phyloP scores from a whole-genome alignment of 306 rosid species.

The Begonia loranthoides region DNA sequence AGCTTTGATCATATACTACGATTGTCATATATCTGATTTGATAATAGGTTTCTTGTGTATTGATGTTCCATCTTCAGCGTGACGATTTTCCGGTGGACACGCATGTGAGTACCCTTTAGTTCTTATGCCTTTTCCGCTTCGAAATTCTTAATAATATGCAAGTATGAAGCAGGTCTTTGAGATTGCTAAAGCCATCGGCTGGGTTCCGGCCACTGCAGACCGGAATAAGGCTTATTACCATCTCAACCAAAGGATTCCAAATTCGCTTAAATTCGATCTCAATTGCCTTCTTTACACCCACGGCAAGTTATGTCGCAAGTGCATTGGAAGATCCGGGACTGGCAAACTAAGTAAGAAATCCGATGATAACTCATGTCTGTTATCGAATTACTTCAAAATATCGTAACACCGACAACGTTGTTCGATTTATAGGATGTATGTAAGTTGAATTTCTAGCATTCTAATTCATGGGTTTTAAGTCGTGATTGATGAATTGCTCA shows the following conservation, averaged over 20 bases:
- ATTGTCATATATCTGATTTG: background rate
- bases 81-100: conserved; percentile 97
- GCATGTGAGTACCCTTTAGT: conserved; percentile 42
- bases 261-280: conserved; percentile 75
- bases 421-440: too few relatives aligned
- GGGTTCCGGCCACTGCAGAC: conserved; percentile 74
- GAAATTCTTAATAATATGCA: background rate
- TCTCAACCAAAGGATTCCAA: conserved; percentile 69
- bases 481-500: too few relatives aligned
- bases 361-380: conserved; percentile 37
- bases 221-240: conserved; percentile 76
- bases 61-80: conserved; percentile 63
- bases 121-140: conserved; percentile 1
- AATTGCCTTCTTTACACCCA: conserved; percentile 84
- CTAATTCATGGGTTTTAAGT: too few relatives aligned
- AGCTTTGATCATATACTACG: too few relatives aligned
- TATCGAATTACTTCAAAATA: conserved; percentile 27
- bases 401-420: too few relatives aligned
- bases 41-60: conserved; percentile 33
- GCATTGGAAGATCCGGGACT: conserved; percentile 36
- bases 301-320: conserved; percentile 63
- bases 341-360: conserved; percentile 23
- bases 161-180: conserved; percentile 49
- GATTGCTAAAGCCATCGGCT: conserved; percentile 61
- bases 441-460: too few relatives aligned